phyloP scores from a whole-genome alignment of 1,284 basidiomycete genomes.

The Microbotryomycetes sp. region DNA sequence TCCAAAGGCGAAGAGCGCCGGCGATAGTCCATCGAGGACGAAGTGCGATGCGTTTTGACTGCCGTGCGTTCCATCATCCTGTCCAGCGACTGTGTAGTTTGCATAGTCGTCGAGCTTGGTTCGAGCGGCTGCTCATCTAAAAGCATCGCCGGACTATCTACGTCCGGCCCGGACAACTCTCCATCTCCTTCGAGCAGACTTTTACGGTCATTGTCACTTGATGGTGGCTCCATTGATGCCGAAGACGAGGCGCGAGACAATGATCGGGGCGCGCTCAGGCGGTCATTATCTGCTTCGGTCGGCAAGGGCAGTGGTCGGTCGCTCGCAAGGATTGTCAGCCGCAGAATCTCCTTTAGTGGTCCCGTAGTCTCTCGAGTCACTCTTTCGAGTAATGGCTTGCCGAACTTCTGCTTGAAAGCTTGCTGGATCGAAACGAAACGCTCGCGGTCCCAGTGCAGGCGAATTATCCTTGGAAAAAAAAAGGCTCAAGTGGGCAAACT shows the following conservation, averaged over 20 bases:
- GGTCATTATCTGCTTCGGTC: conserved; percentile 2
- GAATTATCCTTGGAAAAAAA: conserved; percentile 9
- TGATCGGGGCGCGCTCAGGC: not conserved
- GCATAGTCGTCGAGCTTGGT: not conserved
- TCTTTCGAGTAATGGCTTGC: not conserved
- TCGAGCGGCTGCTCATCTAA: not conserved
- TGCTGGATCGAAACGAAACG: conserved; percentile 13
- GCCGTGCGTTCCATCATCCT: not conserved
- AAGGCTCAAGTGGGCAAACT: not conserved
- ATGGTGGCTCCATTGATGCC: not conserved
- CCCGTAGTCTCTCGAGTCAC: not conserved
- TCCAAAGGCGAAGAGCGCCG: not conserved
- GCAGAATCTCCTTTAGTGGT: not conserved
- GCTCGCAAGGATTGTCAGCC: conserved; percentile 6
- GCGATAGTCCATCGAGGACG: not conserved
- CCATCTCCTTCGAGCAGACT: conserved; percentile 11
- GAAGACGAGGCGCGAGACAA: not conserved
- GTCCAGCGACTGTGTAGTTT: not conserved
- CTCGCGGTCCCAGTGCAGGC: conserved; percentile 25
- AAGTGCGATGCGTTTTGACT: not conserved
- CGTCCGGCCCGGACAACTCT: conserved; percentile 13
- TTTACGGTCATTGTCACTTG: not conserved
- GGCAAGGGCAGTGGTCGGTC: conserved; percentile 6
- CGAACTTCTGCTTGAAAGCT: conserved; percentile 20
- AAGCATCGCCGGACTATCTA: not conserved